A percentile compares a stretch with the other conserved stretches of the same genome.
Conservation (phyloP, 1,284 basidiomycete species). For the Boletus albobrunnescens region DNA sequence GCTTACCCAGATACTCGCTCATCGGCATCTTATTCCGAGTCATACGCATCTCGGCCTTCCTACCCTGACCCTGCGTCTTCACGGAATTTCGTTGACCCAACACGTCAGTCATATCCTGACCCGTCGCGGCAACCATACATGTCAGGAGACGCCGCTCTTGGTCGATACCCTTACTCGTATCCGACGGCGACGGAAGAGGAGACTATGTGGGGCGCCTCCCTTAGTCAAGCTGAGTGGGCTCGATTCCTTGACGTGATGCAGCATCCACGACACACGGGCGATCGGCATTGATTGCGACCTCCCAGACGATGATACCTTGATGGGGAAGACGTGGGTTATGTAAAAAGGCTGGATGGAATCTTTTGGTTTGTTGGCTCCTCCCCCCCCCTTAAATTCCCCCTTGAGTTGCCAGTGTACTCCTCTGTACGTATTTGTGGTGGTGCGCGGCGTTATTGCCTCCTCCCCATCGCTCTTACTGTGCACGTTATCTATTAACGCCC, state of each 20-base stretch:
- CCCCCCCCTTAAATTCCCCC: slow-evolving; percentile 7
- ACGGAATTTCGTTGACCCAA: slow-evolving; percentile 24
- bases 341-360: slow-evolving; percentile 32
- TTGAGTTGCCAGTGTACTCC: slow-evolving; percentile 19
- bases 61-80: slow-evolving; percentile 26
- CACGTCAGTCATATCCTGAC: slow-evolving; percentile 29
- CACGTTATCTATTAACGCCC: slow-evolving; percentile 13
- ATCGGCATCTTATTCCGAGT: slow-evolving; percentile 22
- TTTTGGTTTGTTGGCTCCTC: slow-evolving; percentile 18
- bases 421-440: slow-evolving; percentile 28
- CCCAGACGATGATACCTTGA: slow-evolving; percentile 14
- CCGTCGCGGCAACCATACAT: slow-evolving; percentile 30
- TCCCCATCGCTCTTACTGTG: slow-evolving; percentile 7
- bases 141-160: slow-evolving; percentile 23
- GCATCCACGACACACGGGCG: slow-evolving; percentile 34
- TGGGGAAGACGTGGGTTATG: slow-evolving; percentile 22
- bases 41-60: slow-evolving; percentile 22
- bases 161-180: slow-evolving; percentile 35
- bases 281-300: slow-evolving; percentile 25
- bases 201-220: slow-evolving; percentile 57
- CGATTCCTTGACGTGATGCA: slow-evolving; percentile 47
- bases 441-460: slow-evolving; percentile 14
- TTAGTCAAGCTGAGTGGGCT: slow-evolving; percentile 56
- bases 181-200: slow-evolving; percentile 42
- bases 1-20: slow-evolving; percentile 30